Conservation (phyloP, 805 yeast genomes). For the Nakazawaea ambrosiae region DNA sequence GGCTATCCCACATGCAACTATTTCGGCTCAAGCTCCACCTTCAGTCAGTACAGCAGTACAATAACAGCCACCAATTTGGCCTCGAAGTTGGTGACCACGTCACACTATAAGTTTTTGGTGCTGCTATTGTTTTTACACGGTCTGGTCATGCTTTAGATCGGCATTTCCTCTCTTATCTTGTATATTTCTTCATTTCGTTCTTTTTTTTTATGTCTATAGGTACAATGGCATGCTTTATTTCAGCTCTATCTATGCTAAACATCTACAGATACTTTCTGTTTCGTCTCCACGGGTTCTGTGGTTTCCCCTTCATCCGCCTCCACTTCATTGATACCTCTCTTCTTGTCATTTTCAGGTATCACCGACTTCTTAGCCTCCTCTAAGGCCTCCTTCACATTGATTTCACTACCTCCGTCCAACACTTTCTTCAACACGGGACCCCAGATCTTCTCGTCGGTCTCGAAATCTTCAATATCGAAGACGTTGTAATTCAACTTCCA, state of each 20-base stretch:
- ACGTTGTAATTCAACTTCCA: constrained; percentile 74
- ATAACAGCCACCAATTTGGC: background rate
- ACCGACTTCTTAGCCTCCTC: constrained; percentile 18
- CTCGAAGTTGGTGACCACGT: background rate
- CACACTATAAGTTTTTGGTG: background rate
- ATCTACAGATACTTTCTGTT: too few species aligned
- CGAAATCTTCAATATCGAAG: constrained; percentile 60
- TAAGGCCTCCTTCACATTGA: constrained; percentile 33
- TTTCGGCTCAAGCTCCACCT: constrained; percentile 5
- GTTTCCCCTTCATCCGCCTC: constrained; percentile 1
- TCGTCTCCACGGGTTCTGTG: too few species aligned
- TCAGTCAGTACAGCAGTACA: too few species aligned
- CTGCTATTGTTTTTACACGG: background rate
- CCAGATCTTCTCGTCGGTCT: constrained; percentile 62
- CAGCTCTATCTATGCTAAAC: too few species aligned
- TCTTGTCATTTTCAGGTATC: background rate
- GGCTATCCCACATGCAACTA: constrained; percentile 33
- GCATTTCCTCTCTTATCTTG: too few species aligned
- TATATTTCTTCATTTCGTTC: too few species aligned
- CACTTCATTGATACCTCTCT: constrained; percentile 4
- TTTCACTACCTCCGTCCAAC: constrained; percentile 35
- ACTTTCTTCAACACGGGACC: constrained; percentile 52
- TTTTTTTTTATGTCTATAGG: too few species aligned
- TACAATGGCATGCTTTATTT: too few species aligned
- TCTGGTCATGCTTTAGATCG: too few species aligned